Evolutionary conservation across 139 green algal genomes (phyloP), one percentile per base, ranked within the genome.

Genomic region (Chlorella sp.): DNA sequence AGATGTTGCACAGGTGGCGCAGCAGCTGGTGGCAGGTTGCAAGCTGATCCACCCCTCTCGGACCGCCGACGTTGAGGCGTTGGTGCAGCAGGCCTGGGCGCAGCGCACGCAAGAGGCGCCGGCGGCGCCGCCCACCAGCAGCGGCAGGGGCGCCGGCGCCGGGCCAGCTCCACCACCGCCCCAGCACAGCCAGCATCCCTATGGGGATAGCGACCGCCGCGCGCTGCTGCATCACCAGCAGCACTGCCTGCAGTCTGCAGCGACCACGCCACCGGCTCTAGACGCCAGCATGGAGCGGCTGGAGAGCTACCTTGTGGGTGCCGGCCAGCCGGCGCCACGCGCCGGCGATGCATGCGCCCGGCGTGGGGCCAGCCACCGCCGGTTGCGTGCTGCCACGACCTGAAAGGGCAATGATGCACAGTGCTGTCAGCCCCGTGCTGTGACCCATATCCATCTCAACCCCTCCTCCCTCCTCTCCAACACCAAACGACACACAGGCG

Each of bases 11-110:
- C n/a, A 74, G 9, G 60, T 93, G 12, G 92, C 90, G 1, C 67
- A 81, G n/a, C 84, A 93, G 50, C 82, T 96, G 29, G 83, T 94
- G 6, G 83, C 89, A 2, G 92, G 90, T 31, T 92, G 85, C 85
- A 96, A 94, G 77, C 87, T 94, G 8, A 92, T 96, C n/a, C 87
- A 93, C 58, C 77, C 85, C 0, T 88, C 74, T 29, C 93, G 94
- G 80, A 79, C 89, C 21, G 19, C 27, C 14, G 43, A 71, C 29
- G 83, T 93, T 29, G 80, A 91, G 46, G 69, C 83, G 38, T 69
- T 93, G 27, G 73, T 92, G 43, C 65, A 83, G 9, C 43, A 87
- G 53, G 82, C 93, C 31, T 71, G 80, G 66, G 42, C 86, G 38
- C 78, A 77, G 21, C 72, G 62, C 46, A 58, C 45, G 41, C 23